Percentiles rank a stretch among this genome's conserved stretches.
These are phyloP conservation scores for Pyricularia sp. DNA, from an alignment of 2,329 filamentous ascomycete genomes.

Conservation along the genomic window DNA sequence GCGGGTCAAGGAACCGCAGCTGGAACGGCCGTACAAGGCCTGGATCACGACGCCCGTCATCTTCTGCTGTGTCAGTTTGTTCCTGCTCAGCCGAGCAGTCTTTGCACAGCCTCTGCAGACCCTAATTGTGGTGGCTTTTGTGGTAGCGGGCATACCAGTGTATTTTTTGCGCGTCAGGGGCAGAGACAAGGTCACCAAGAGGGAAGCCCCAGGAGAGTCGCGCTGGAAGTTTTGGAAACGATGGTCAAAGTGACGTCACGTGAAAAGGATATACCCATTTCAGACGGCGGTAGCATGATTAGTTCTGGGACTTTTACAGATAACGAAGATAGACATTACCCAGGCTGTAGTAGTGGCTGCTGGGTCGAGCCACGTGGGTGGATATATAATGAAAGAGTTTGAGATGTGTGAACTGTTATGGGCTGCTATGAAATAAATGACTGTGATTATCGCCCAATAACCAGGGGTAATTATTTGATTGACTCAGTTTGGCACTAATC, in stretches of 20 bases:
- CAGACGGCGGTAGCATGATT: not conserved
- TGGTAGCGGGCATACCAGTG: slow-evolving; percentile 72
- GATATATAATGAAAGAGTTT: not conserved
- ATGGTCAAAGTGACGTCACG: slow-evolving; percentile 12
- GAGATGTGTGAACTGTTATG: not conserved
- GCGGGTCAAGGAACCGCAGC: slow-evolving; percentile 73
- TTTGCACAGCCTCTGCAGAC: slow-evolving; percentile 90
- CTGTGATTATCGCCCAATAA: not conserved
- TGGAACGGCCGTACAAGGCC: slow-evolving; percentile 86
- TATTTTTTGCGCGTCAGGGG: slow-evolving; percentile 80
- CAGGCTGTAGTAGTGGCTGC: not conserved
- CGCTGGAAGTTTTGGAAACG: slow-evolving; percentile 56
- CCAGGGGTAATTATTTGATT: not conserved
- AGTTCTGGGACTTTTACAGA: not conserved
- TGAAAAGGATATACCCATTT: not conserved
- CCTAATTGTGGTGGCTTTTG: slow-evolving; percentile 75
- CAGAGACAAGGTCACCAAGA: slow-evolving; percentile 38
- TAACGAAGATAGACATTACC: not conserved
- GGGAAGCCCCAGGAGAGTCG: slow-evolving; percentile 25
- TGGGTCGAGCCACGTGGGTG: not conserved
- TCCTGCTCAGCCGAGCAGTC: slow-evolving; percentile 78
- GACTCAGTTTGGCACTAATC: not conserved
- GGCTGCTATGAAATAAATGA: not conserved
- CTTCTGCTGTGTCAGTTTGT: slow-evolving; percentile 95
- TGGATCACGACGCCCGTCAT: slow-evolving; percentile 98